These are phyloP conservation scores for Ilyonectria sp. DNA, from an alignment of 2,329 filamentous ascomycete species.

Conservation along the genomic window DNA sequence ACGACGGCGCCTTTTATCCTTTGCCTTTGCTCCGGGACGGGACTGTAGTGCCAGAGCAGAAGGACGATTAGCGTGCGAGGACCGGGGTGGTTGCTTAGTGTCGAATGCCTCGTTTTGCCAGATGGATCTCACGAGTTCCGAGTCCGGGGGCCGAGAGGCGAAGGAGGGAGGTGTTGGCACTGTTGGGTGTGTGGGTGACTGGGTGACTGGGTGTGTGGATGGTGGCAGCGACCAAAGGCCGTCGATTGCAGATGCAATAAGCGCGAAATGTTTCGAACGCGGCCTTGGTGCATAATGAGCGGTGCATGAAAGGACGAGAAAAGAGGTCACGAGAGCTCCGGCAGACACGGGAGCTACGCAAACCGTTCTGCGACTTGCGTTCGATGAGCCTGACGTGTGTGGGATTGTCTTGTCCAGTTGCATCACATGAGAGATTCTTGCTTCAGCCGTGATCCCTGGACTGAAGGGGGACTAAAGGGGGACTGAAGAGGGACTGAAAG, in stretches of 20 bases:
- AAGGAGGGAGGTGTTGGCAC: not conserved
- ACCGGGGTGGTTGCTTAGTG: not conserved
- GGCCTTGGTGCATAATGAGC: slow-evolving; percentile 1
- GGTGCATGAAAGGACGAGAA: slow-evolving; percentile 1
- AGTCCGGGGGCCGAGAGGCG: not conserved
- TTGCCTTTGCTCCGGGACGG: slow-evolving; percentile 6
- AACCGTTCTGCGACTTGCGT: not conserved
- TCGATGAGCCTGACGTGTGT: slow-evolving; percentile 10
- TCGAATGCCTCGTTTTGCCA: slow-evolving; percentile 1
- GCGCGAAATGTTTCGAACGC: not conserved
- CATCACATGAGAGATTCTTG: slow-evolving; percentile 3
- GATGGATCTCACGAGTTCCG: not conserved
- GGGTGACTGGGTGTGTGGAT: not conserved
- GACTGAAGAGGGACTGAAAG: not conserved
- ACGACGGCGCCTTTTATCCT: slow-evolving; percentile 35
- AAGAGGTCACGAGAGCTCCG: not conserved
- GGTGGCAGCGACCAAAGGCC: not conserved
- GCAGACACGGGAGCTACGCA: not conserved
- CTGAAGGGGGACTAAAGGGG: not conserved
- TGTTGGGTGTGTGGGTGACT: not conserved
- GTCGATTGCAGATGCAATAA: slow-evolving; percentile 8
- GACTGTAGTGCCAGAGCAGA: slow-evolving; percentile 7
- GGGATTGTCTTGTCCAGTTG: not conserved
- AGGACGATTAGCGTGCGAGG: not conserved
- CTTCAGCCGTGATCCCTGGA: not conserved